A percentile compares a stretch with the other conserved stretches of the same genome.
Evolutionary conservation across 2,329 filamentous ascomycete genomes (phyloP).

Genomic region (Kalaharituber pfeilii): DNA sequence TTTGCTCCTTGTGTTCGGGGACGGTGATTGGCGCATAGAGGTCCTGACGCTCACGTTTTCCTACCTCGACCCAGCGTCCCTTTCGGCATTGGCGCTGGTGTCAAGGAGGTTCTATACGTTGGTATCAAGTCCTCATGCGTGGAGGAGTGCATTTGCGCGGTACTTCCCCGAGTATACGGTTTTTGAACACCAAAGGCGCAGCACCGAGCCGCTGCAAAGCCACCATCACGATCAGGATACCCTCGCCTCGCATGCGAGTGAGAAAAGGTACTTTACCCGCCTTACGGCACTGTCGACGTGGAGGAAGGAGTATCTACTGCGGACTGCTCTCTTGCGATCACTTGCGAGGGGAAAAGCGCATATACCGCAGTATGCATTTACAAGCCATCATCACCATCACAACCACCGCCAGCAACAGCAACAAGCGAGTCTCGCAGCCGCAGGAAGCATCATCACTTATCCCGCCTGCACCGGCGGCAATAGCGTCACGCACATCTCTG

Average conservation of each 20-base stretch:
- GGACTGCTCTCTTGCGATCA: constrained; percentile 68
- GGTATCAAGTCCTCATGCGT: constrained; percentile 80
- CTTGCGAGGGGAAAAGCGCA: constrained; percentile 62
- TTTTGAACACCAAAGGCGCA: neutral
- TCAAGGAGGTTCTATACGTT: constrained; percentile 73
- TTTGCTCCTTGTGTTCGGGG: no score
- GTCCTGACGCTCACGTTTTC: constrained; percentile 82
- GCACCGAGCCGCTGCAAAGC: neutral
- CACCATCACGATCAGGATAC: constrained; percentile 12
- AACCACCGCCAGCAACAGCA: no score
- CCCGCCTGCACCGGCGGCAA: constrained; percentile 8
- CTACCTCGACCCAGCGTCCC: constrained; percentile 68
- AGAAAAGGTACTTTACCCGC: constrained; percentile 63
- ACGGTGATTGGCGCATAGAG: constrained; percentile 39
- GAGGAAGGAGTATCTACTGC: constrained; percentile 85
- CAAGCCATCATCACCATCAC: constrained; percentile 16
- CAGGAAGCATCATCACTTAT: constrained; percentile 15
- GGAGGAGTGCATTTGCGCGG: constrained; percentile 80
- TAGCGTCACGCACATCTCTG: constrained; percentile 16
- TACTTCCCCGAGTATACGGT: constrained; percentile 46
- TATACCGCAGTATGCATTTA: neutral
- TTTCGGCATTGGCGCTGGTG: constrained; percentile 67
- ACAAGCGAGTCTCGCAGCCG: constrained; percentile 7
- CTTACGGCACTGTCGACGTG: constrained; percentile 75
- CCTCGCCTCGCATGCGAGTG: constrained; percentile 24